Evolutionary conservation across 1,284 basidiomycete species (phyloP), one percentile per base, ranked within the genome.

Genomic region (Spongispora temasekensis): DNA sequence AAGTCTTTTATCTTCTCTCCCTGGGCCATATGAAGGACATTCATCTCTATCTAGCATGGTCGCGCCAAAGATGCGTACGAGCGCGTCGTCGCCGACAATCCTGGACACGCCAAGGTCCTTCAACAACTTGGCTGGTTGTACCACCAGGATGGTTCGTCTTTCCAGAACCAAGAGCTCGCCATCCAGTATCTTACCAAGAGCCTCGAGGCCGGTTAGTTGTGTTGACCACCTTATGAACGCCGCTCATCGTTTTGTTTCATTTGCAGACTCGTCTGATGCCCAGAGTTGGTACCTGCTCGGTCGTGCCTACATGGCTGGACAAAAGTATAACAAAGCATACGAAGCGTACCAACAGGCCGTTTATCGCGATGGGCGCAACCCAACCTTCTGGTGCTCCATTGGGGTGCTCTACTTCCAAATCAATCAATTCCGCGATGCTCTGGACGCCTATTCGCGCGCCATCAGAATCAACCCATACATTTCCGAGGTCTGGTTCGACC

Each of bases 341-440:
- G 96, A 99, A 77, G 96, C 97, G 0, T 99, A 99, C 73, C 97
- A 99, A 73, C 97, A 99, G 77, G 97, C 97, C 5, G 96, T 99
- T 27, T 99, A 99, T 77, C 91, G 96, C 54, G 97, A 99, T 70
- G 96, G 97, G 10, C 94, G 96, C 65, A 99, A 98, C 74, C 97
- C 97, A 0, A 98, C 97, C 0, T 98, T 98, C 79, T 99, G 97
- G 97, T 99, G 97, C 76, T 98, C 95, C 28, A 99, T 99, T 69
- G 97, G 97, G 58, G 97, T 99, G 0, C 85, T 99, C 2, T 99
- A 99, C 77, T 99, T 98, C 84, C 96, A 98, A 75, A 99, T 99
- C 81, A 98, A 97, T 77, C 97, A 99, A 76, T 99, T 94, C 80
- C 92, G 95, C 55, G 97, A 99, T 73, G 96, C 97, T 0, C 88